These are phyloP conservation scores for Aureobasidium sp. DNA, from an alignment of 2,329 filamentous ascomycete species.

Conservation along the genomic window DNA sequence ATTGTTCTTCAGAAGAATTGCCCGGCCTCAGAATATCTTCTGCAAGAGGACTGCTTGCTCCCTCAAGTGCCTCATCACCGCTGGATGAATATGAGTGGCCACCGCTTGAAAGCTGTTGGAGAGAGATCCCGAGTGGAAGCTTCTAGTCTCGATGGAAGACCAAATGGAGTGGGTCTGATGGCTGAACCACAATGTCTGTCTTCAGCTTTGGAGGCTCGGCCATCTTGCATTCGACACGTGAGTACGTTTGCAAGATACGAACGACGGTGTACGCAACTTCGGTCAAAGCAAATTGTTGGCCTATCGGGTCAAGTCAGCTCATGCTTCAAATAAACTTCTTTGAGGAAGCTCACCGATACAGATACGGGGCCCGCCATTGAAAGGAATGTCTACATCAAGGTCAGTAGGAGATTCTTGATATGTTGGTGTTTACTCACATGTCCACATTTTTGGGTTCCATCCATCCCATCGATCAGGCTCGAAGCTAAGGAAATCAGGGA, in stretches of 20 bases:
- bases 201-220: constrained; percentile 34
- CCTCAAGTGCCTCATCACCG: neutral
- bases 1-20: neutral
- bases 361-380: constrained; percentile 44
- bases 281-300: constrained; percentile 45
- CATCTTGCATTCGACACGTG: constrained; percentile 36
- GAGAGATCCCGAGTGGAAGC: neutral
- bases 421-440: constrained; percentile 22
- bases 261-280: constrained; percentile 45
- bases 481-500: constrained; percentile 37
- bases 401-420: constrained; percentile 14
- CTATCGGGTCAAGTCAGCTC: constrained; percentile 17
- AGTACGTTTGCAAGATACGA: constrained; percentile 39
- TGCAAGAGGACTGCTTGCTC: neutral
- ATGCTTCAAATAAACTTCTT: neutral
- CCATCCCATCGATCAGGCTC: constrained; percentile 45
- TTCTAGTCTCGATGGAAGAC: neutral
- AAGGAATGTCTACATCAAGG: constrained; percentile 32
- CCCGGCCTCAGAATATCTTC: neutral
- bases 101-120: neutral
- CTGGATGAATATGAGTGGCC: neutral
- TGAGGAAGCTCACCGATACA: constrained; percentile 30
- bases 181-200: constrained; percentile 44
- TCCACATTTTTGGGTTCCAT: constrained; percentile 46
- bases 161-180: constrained; percentile 24